Evolutionary conservation across 257 asterid species (phyloP), one percentile per base, ranked within the genome.

Genomic region (Fraxinus quadrangulata): DNA sequence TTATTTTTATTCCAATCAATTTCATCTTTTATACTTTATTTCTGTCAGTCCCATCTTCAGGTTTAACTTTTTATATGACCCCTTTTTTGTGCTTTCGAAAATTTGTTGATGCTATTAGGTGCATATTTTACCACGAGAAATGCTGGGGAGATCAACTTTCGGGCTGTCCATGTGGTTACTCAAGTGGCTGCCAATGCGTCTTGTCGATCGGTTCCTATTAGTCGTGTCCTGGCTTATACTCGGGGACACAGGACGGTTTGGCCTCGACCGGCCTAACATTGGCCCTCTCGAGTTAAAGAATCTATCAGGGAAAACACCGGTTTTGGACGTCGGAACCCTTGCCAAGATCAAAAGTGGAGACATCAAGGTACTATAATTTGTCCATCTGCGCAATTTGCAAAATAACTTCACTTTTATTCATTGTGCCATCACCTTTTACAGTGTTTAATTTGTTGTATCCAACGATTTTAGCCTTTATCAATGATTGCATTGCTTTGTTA

Each of bases 131-230:
- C 89, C 89, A 28, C 82, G 19, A 34, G 86, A 83, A 71, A 67
- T 83, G 81, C 75, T 86, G 4, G 89, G 89, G 7, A 81, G 77
- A 79, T 86, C 89, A 71, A 86, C 89, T 70, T 86, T 83, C 70
- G 87, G 85, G 65, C 59, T 86, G 84, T 70, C 86, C 51, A 81
- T 83, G 87, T 54, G 80, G 76, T 1, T 83, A 45, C 79, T 83
- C 40, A 83, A 81, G 79, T 86, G 83, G 84, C 34, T 86, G 21
- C 87, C 89, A 2, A 65, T 81, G 74, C 78, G 78, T 33, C 51
- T 83, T 0, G 87, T 77, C 42, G 89, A 86, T 70, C 72, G 21
- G n/a, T 24, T 86, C n/a, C 67, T 86, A 65, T 69, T 86, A 13
- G 26, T 80, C 31, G 12, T 81, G 75, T 81, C 86, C 5, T 19